phyloP scores from a whole-genome alignment of 2,329 filamentous ascomycete species.

The Fusarium zealandicum region DNA sequence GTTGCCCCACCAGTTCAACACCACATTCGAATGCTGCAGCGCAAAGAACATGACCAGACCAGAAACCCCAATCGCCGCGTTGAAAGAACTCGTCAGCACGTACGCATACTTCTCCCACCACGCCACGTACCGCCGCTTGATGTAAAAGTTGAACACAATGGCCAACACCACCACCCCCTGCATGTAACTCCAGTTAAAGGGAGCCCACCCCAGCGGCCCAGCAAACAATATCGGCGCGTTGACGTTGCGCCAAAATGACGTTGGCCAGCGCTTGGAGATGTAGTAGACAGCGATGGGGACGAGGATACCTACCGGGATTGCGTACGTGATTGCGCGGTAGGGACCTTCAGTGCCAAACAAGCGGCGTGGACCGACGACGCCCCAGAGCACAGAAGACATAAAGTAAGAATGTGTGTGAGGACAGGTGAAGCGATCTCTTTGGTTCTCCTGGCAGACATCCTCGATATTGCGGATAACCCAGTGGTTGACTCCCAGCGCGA shows the following conservation, averaged over 20 bases:
- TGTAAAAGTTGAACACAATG: constrained; percentile 39
- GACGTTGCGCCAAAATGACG: constrained; percentile 32
- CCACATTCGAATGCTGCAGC: constrained; percentile 29
- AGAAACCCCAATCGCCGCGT: constrained; percentile 39
- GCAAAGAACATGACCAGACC: constrained; percentile 40
- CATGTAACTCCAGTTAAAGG: constrained; percentile 41
- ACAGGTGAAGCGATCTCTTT: constrained; percentile 61
- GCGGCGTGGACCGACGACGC: constrained; percentile 69
- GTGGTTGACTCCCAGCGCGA: constrained; percentile 66
- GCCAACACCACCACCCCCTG: constrained; percentile 35
- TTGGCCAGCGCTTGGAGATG: constrained; percentile 29
- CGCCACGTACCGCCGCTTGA: constrained; percentile 34
- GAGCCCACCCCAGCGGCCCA: constrained; percentile 38
- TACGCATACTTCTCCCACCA: constrained; percentile 45
- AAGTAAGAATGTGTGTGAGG: constrained; percentile 60
- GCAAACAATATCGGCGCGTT: constrained; percentile 37
- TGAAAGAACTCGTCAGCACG: constrained; percentile 39
- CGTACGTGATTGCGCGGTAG: constrained; percentile 31
- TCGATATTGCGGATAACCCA: constrained; percentile 64
- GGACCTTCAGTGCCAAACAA: constrained; percentile 56
- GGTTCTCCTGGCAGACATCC: constrained; percentile 60
- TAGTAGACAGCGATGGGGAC: constrained; percentile 33
- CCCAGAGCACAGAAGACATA: constrained; percentile 71
- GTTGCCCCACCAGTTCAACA: constrained; percentile 40
- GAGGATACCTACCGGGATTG: constrained; percentile 27